phyloP scores from a whole-genome alignment of 2,329 filamentous ascomycete genomes.

The Plenodomus lindquistii region DNA sequence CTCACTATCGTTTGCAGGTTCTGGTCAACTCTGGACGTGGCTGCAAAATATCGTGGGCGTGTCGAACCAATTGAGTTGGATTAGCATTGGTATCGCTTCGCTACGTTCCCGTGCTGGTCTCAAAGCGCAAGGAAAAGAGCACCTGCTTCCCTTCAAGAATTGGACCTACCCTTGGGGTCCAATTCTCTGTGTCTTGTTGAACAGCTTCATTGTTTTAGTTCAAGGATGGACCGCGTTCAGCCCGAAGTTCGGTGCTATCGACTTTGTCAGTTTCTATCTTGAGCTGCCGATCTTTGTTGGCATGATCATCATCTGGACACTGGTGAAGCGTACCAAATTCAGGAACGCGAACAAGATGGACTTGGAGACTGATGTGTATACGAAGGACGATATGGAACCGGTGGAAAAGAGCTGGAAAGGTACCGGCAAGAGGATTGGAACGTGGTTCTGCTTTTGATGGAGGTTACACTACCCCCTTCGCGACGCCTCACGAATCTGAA shows the following conservation, averaged over 20 bases:
- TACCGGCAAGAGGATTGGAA: constrained; percentile 27
- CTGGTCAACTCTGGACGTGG: constrained; percentile 58
- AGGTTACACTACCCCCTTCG: not conserved
- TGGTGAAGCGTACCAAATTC: constrained; percentile 35
- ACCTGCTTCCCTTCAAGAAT: constrained; percentile 59
- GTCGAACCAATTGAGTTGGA: constrained; percentile 58
- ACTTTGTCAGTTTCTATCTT: constrained; percentile 56
- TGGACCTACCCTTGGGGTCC: constrained; percentile 59
- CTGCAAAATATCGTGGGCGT: constrained; percentile 70
- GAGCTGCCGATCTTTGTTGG: constrained; percentile 40
- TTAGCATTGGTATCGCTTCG: constrained; percentile 59
- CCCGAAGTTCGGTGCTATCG: constrained; percentile 46
- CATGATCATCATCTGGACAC: constrained; percentile 35
- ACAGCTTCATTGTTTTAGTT: constrained; percentile 34
- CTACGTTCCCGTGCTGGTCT: constrained; percentile 57
- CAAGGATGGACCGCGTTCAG: constrained; percentile 58
- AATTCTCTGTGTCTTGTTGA: constrained; percentile 38
- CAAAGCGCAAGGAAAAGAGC: constrained; percentile 53
- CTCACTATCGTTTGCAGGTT: constrained; percentile 50
- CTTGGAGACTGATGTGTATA: constrained; percentile 36
- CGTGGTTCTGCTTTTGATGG: constrained; percentile 33
- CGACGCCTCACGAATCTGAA: too few species aligned
- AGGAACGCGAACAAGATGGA: constrained; percentile 31
- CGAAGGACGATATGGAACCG: constrained; percentile 34
- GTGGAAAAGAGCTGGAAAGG: constrained; percentile 24